Evolutionary conservation across 768 basidiomycete genomes (phyloP), one percentile per base, ranked within the genome.

Genomic region (Lactarius quietus): DNA sequence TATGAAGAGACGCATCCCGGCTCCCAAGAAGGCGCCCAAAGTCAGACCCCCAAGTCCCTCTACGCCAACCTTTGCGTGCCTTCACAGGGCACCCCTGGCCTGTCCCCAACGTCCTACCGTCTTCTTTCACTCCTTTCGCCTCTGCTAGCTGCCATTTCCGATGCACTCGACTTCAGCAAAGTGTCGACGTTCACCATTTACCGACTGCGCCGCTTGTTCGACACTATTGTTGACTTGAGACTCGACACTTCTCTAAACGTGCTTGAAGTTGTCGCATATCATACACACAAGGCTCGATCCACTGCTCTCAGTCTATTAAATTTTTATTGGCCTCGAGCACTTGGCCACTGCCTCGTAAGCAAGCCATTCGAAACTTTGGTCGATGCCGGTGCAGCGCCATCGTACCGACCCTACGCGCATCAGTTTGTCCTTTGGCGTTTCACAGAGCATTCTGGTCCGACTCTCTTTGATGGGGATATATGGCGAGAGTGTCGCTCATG

Each of bases 391-490:
- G 66, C n/a, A 48, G 53, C 28, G 68, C 68, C 31, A 69, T 70
- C 63, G 57, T 72, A 77, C n/a, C 78, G 79, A 65, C 74, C 78
- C 2, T 78, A 82, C 63, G 73, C 77, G 3, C 90, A 91, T 72
- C 84, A 89, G 67, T 90, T 92, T 70, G 75, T 84, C 1, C 84
- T 87, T 10, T 92, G 90, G 90, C 77, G 81, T 31, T 91, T 82
- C 79, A 66, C 69, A 63, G 66, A 72, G 68, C 48, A 70, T 58
- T 14, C 69, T 39, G 28, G 68, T 45, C 70, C 75, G 57, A 48
- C 68, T 64, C 29, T 72, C 61, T 70, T 76, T 74, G 70, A 76
- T 56, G 68, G 77, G 29, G 59, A 73, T 41, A 75, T 81, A 29
- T 76, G 78, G 20, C 73, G 76, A 54, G 76, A 79, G 38, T 94